Percentiles rank a stretch among this genome's conserved stretches.
Conservation (phyloP, 2,329 filamentous ascomycete species). For the Fusarium sp. region DNA sequence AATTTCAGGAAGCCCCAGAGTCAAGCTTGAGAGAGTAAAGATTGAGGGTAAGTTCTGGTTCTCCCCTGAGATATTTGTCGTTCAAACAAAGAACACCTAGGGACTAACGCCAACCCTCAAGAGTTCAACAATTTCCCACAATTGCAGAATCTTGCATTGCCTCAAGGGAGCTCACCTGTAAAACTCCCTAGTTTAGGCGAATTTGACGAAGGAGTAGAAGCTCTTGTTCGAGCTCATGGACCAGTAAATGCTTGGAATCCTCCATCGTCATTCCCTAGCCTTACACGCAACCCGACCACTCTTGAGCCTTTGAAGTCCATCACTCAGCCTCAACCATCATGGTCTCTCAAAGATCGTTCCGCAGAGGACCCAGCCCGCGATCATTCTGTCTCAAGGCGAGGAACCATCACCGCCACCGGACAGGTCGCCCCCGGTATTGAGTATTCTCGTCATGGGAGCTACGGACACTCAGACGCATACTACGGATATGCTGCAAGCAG, state of each 20-base stretch:
- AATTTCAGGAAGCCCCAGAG: slow-evolving; percentile 54
- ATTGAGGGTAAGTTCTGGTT: slow-evolving; percentile 50
- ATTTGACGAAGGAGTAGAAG: slow-evolving; percentile 58
- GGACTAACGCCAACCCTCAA: slow-evolving; percentile 39
- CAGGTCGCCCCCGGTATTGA: slow-evolving; percentile 42
- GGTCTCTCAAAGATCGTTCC: slow-evolving; percentile 30
- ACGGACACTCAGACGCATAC: slow-evolving; percentile 44
- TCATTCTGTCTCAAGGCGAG: slow-evolving; percentile 29
- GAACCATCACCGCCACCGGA: slow-evolving; percentile 32
- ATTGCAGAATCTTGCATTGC: slow-evolving; percentile 35
- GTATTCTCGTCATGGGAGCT: slow-evolving; percentile 37
- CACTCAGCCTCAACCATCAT: slow-evolving; percentile 29
- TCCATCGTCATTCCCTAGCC: slow-evolving; percentile 50
- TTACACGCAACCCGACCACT: slow-evolving; percentile 43
- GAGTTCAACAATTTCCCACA: slow-evolving; percentile 50
- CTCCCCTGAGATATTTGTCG: neutral
- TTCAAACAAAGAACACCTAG: slow-evolving; percentile 30
- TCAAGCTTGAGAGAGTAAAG: slow-evolving; percentile 55
- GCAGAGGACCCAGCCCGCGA: slow-evolving; percentile 25
- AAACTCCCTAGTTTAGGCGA: slow-evolving; percentile 57
- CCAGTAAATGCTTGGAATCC: slow-evolving; percentile 49
- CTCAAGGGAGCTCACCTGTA: slow-evolving; percentile 39
- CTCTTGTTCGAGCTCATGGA: slow-evolving; percentile 53
- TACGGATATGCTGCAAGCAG: slow-evolving; percentile 45
- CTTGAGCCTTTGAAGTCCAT: slow-evolving; percentile 44